Evolutionary conservation across 768 basidiomycete genomes (phyloP), one percentile per base, ranked within the genome.

Genomic region (Brasilioporus rufonigricans): DNA sequence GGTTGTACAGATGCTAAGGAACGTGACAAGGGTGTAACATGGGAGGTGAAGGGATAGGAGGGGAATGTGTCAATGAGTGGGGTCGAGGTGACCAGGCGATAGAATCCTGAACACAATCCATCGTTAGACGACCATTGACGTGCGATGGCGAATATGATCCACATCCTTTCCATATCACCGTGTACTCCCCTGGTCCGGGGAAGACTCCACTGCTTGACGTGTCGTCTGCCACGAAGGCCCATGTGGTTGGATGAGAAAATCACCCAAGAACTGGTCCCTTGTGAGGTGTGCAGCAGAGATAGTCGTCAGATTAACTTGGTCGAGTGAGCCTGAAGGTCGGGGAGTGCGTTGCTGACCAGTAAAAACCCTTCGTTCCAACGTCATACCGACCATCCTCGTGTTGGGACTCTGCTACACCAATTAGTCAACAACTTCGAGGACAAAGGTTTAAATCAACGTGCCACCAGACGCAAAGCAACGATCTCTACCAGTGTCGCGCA

Each of bases 81-180:
- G 68, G 1, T 81, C 81, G 24, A 69, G 70, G 26, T 73, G 67
- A 2, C 79, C 81, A 43, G 77, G 65, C 7, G 73, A 69, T 9
- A 77, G 57, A 2, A 82, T 73, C 67, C 87, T 88, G 50, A 32
- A 33, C 27, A 6, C 1, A 6, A 5, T 8, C 1, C 32, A 3
- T 49, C 5, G 40, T 53, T 12, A 36, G 33, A 44, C 5, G 14
- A 5, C 21, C 8, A 2, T 21, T 19, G 2, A 4, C 5, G 19
- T 4, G 4, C 10, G 13, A 19, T n/a, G 16, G 50, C 16, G 14
- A 47, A 44, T 14, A 36, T 5, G 52, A 24, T 46, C 13, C 67
- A 36, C 63, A 82, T 89, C 85, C 82, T 72, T 80, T 74, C 91
- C 90, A 92, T 21, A 65, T 72, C 26, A 91, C 64, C 36, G 77